Evolutionary conservation across 2,329 filamentous ascomycete genomes (phyloP).

Genomic region (Colletotrichum musicola): DNA sequence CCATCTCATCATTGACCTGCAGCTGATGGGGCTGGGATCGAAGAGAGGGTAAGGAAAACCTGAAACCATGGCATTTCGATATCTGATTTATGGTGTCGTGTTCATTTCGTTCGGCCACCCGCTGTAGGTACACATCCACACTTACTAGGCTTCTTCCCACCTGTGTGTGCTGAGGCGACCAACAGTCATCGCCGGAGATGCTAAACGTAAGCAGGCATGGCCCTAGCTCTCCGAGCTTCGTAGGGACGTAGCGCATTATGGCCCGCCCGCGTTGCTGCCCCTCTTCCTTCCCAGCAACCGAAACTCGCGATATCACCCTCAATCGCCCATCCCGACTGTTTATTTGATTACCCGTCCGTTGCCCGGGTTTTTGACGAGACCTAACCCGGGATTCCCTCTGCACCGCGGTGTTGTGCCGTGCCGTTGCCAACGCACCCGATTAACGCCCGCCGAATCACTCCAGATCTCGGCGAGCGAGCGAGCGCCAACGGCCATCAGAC

Average conservation of each 20-base stretch:
- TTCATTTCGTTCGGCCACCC: background rate
- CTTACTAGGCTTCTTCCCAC: too few relatives aligned
- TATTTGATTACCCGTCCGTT: background rate
- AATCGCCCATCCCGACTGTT: background rate
- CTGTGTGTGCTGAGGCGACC: too few relatives aligned
- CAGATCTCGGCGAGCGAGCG: too few relatives aligned
- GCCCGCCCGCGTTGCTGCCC: constrained; percentile 14
- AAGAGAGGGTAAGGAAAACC: background rate
- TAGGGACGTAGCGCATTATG: constrained; percentile 3
- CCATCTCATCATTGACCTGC: constrained; percentile 24
- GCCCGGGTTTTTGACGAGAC: background rate
- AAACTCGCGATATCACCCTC: constrained; percentile 18
- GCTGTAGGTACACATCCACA: background rate
- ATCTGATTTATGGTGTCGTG: constrained; percentile 5
- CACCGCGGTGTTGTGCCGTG: background rate
- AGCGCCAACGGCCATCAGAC: constrained; percentile 1
- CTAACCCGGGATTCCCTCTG: background rate
- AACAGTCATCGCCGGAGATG: background rate
- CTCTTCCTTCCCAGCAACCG: constrained; percentile 28
- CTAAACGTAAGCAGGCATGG: constrained; percentile 5
- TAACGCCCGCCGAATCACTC: background rate
- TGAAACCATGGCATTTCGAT: constrained; percentile 34
- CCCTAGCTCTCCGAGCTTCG: constrained; percentile 25
- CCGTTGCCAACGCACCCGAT: constrained; percentile 6
- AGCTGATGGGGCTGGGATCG: background rate